These are phyloP conservation scores for Euptelea pleiosperma DNA, from an alignment of 164 flowering plant species.

Conservation along the genomic window DNA sequence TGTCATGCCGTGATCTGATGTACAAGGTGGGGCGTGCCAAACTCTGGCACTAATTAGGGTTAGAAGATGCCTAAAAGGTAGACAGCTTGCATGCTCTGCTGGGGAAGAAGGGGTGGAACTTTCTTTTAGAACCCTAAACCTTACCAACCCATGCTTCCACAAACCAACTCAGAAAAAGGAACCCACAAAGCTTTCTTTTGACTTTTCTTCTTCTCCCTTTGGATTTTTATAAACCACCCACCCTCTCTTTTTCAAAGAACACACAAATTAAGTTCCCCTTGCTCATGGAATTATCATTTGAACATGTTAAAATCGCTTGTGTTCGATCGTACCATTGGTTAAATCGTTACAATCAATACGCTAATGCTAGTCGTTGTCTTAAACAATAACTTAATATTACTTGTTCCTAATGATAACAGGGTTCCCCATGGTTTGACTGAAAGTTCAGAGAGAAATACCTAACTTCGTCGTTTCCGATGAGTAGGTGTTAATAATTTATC, in stretches of 20 bases:
- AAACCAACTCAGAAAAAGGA: not conserved
- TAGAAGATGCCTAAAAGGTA: conserved; percentile 19
- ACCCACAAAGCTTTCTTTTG: not conserved
- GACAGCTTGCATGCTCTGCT: conserved; percentile 29
- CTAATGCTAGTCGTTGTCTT: too few species aligned
- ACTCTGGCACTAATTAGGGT: conserved; percentile 6
- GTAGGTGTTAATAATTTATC: not conserved
- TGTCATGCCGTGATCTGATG: not conserved
- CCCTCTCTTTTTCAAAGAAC: not conserved
- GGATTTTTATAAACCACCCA: too few species aligned
- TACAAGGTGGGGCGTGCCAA: conserved; percentile 7
- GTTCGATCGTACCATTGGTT: too few species aligned
- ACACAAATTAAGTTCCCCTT: not conserved
- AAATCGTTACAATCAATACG: too few species aligned
- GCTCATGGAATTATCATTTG: too few species aligned
- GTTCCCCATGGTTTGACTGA: not conserved
- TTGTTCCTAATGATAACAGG: too few species aligned
- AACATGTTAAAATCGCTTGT: too few species aligned
- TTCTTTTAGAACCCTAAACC: conserved; percentile 5
- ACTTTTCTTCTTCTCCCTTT: not conserved
- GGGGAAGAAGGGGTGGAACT: conserved; percentile 1
- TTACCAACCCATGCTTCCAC: not conserved
- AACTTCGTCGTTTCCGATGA: not conserved
- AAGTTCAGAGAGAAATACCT: not conserved
- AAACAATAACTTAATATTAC: too few species aligned